Percentiles rank a stretch among this genome's conserved stretches.
These are phyloP conservation scores for Fremontodendron californicum DNA, from an alignment of 345 rosid species.

Conservation along the genomic window DNA sequence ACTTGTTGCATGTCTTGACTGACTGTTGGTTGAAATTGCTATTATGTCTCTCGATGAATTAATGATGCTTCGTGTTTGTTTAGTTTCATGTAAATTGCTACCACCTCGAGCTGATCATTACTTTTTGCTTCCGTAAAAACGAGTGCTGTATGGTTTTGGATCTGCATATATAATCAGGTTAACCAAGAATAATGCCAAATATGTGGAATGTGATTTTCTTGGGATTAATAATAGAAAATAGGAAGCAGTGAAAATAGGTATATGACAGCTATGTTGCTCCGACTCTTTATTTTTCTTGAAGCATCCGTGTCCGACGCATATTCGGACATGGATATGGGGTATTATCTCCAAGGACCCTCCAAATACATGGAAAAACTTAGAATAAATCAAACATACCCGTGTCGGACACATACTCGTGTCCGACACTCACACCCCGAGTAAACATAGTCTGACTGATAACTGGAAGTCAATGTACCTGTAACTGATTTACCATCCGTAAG, in stretches of 20 bases:
- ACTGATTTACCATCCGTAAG: not conserved
- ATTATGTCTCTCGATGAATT: not conserved
- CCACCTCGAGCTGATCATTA: not conserved
- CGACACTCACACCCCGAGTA: no score
- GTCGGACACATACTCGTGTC: no score
- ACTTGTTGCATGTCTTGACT: slow-evolving; percentile 3
- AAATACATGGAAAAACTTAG: no score
- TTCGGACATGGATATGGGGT: no score
- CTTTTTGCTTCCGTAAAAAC: not conserved
- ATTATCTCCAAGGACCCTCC: no score
- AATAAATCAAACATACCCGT: no score
- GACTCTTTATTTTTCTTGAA: no score
- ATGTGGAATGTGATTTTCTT: not conserved
- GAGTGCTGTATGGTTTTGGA: not conserved
- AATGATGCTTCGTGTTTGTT: not conserved
- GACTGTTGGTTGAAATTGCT: not conserved
- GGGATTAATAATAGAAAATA: not conserved
- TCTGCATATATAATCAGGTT: not conserved
- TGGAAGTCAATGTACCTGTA: not conserved
- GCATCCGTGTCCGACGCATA: no score
- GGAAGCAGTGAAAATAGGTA: not conserved
- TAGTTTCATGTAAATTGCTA: not conserved
- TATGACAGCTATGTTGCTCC: no score
- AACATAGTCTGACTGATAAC: no score
- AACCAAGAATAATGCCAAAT: not conserved